A percentile compares a stretch with the other conserved stretches of the same genome.
Evolutionary conservation across 2,329 filamentous ascomycete species (phyloP).

Genomic region (Bimuria novae-zelandiae): DNA sequence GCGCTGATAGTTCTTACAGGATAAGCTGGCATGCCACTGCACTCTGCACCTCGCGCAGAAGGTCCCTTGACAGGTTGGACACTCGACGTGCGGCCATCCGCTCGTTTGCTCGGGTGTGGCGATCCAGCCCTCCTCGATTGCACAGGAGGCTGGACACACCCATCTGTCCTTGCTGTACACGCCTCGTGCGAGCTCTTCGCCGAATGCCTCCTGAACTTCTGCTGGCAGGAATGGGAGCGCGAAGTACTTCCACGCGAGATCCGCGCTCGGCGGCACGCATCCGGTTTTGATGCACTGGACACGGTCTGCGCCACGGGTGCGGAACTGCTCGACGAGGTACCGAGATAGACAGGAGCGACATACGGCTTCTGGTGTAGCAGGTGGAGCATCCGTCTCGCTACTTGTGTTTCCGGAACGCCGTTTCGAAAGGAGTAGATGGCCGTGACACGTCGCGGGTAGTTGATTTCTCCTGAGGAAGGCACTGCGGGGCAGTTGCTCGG

Average conservation of each 20-base stretch:
- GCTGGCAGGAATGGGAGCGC: not conserved
- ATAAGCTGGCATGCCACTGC: not conserved
- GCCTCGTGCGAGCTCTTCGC: not conserved
- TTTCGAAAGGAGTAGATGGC: not conserved
- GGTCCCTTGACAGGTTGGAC: not conserved
- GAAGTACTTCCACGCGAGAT: not conserved
- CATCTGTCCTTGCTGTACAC: not conserved
- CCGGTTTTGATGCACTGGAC: not conserved
- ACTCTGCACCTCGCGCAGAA: not conserved
- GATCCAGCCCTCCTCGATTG: not conserved
- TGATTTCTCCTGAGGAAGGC: not conserved
- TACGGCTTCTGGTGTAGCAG: not conserved
- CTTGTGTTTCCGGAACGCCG: not conserved
- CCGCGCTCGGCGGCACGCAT: not conserved
- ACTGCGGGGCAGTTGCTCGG: not conserved
- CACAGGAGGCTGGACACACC: not conserved
- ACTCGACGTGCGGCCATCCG: not conserved
- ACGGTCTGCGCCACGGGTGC: not conserved
- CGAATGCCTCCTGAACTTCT: not conserved
- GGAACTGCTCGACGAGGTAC: not conserved
- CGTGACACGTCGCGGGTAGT: not conserved
- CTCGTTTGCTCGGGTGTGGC: not conserved
- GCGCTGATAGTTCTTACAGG: conserved; percentile 1
- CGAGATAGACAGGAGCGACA: not conserved
- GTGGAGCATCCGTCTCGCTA: not conserved